Base-by-base conservation (phyloP, 2,329 filamentous ascomycete genomes). In the Paecilomyces dactylethromorphus region DNA sequence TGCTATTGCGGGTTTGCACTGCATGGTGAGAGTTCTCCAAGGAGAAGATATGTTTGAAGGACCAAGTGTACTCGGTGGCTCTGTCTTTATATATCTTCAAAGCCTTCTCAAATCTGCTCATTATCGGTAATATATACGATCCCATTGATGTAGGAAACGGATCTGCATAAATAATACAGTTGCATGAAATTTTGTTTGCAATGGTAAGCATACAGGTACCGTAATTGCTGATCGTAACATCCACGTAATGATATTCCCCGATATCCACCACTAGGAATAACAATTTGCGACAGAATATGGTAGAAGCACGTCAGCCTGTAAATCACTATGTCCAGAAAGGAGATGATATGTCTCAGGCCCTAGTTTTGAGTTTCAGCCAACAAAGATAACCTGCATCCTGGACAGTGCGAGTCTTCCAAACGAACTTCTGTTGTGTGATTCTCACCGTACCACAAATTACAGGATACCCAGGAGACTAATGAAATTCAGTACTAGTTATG, bases 1-100 rank as follows among this genome's bases (percentile, higher is more conserved):
- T 59, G 86, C 86, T 68, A 93, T 92, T 45, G 82, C 88, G 63
- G 87, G 82, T 53, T 64, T 67, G 62, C 69, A 69, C 58, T 59
- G 58, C 67, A 70, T 71, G 57, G 58, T 60, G 45, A 45, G 49
- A 35, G 15, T 35, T 35, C 12, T 35, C 31, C 8, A 15, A 35
- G 11, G 33, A 35, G 33, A 12, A 35, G 8, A 10, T 35, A 35
- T 35, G 33, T 10, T 33, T 35, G 33, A 35, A 15, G 3, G 15
- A 35, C 15, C 33, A 35, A 35, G 33, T 35, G 13, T 6, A 5
- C 13, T 35, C 13, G 32, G 32, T 35, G 33, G 33, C 33, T 35
- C 15, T 35, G 2, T 35, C 33, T 35, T 35, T 35, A 15, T 35
- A 35, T 29, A 29, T 29, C 33, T 15, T 12, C 11, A 35, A 35